These are phyloP conservation scores for Rhododendron vialii DNA, from an alignment of 148 eudicot species.

Conservation along the genomic window DNA sequence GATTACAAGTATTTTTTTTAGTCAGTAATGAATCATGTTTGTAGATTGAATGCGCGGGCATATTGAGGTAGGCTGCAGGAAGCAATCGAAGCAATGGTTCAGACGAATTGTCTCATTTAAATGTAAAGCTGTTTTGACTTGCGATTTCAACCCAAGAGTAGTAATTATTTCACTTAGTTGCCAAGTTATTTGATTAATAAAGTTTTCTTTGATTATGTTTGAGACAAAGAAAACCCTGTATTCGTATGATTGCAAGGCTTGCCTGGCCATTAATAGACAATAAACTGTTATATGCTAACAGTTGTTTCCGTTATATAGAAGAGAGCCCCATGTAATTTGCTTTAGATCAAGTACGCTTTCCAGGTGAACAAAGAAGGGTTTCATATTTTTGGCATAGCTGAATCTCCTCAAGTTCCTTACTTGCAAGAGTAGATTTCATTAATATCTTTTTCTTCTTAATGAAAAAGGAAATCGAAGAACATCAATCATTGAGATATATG, in stretches of 20 bases:
- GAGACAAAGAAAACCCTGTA: neutral
- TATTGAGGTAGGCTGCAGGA: neutral
- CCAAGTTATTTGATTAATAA: too few species aligned
- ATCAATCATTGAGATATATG: neutral
- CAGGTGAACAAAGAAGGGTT: neutral
- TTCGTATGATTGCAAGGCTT: neutral
- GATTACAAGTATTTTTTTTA: too few species aligned
- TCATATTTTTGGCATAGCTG: neutral
- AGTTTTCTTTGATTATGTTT: too few species aligned
- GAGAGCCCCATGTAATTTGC: neutral
- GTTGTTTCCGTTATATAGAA: neutral
- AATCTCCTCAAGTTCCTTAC: neutral
- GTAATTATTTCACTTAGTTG: neutral
- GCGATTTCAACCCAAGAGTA: neutral
- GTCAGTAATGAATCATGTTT: neutral
- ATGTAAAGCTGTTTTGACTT: neutral
- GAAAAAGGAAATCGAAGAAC: neutral
- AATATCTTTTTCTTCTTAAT: neutral
- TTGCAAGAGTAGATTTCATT: neutral
- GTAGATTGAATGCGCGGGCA: neutral
- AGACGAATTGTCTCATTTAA: neutral
- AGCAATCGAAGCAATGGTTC: neutral
- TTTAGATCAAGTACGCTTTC: neutral
- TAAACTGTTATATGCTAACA: too few species aligned
- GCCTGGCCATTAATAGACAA: neutral